Percentiles rank a stretch among this genome's conserved stretches.
These are phyloP conservation scores for Raphidocelis subcapitata DNA, from an alignment of 139 green algal species.

Conservation along the genomic window DNA sequence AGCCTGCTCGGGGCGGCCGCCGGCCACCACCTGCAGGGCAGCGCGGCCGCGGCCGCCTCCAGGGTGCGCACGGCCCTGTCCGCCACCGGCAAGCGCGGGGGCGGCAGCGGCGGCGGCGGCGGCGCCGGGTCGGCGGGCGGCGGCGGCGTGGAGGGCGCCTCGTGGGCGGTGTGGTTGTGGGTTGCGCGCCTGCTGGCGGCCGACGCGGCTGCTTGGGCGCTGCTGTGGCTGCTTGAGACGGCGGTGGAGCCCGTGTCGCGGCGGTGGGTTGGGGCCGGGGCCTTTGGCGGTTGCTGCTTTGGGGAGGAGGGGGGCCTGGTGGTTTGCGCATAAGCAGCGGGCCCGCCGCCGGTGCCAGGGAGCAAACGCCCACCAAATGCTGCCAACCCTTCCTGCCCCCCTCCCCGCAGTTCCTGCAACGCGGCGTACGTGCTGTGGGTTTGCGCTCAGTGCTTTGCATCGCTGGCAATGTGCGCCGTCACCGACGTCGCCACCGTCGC, in stretches of 20 bases:
- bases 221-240: slow-evolving; percentile 13
- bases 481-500: slow-evolving; percentile 8
- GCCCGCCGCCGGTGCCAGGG: too few species aligned
- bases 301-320: background rate
- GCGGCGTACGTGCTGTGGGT: slow-evolving; percentile 77
- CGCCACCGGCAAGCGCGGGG: background rate
- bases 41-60: background rate
- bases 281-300: background rate
- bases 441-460: slow-evolving; percentile 46
- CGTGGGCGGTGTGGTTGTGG: slow-evolving; percentile 28
- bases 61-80: background rate
- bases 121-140: background rate
- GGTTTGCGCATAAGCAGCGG: background rate
- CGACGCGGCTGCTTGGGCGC: slow-evolving; percentile 35
- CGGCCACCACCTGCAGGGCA: slow-evolving; percentile 16
- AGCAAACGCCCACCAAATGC: too few species aligned
- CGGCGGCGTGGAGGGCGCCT: background rate
- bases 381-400: background rate
- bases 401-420: slow-evolving; percentile 67
- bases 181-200: slow-evolving; percentile 14
- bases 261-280: slow-evolving; percentile 14
- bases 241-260: slow-evolving; percentile 60
- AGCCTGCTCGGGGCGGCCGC: slow-evolving; percentile 50
- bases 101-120: background rate
- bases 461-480: slow-evolving; percentile 39